phyloP scores from a whole-genome alignment of 805 yeast species.

The Hanseniaspora lindneri region DNA sequence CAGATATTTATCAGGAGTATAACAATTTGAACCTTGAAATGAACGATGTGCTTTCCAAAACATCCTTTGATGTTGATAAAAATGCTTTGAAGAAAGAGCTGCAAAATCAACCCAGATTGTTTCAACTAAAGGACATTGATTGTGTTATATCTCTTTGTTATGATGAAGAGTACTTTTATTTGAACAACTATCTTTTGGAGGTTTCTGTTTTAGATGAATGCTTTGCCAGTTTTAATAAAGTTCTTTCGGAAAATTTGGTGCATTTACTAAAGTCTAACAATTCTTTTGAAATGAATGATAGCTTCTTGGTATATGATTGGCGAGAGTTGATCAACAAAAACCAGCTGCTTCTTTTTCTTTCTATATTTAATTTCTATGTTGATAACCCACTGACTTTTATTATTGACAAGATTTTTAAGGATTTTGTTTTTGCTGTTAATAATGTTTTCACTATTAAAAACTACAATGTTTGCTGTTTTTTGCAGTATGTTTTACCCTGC shows the following conservation, averaged over 20 bases:
- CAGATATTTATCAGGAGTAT: conserved; percentile 10
- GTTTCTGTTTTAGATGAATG: conserved; percentile 15
- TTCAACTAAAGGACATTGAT: conserved; percentile 4
- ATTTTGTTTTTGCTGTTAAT: background rate
- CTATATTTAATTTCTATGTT: conserved; percentile 22
- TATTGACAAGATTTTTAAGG: conserved; percentile 11
- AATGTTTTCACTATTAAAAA: background rate
- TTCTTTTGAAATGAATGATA: background rate
- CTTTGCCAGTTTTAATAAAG: conserved; percentile 15
- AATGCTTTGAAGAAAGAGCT: background rate
- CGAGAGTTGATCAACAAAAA: conserved; percentile 17
- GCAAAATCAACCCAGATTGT: background rate
- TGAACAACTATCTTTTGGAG: conserved; percentile 19
- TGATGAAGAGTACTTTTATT: conserved; percentile 15
- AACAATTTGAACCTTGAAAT: background rate
- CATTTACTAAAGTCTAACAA: background rate
- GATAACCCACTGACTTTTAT: conserved; percentile 18
- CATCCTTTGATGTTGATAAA: background rate
- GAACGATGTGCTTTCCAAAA: background rate
- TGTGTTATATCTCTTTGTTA: conserved; percentile 16
- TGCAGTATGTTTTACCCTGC: conserved; percentile 1
- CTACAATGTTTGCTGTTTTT: background rate
- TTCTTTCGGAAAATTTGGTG: conserved; percentile 3
- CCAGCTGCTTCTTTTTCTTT: conserved; percentile 19
- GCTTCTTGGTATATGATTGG: conserved; percentile 6